A percentile compares a stretch with the other conserved stretches of the same genome.
Evolutionary conservation across 768 basidiomycete genomes (phyloP).

Genomic region (Pleurotus sapidus): DNA sequence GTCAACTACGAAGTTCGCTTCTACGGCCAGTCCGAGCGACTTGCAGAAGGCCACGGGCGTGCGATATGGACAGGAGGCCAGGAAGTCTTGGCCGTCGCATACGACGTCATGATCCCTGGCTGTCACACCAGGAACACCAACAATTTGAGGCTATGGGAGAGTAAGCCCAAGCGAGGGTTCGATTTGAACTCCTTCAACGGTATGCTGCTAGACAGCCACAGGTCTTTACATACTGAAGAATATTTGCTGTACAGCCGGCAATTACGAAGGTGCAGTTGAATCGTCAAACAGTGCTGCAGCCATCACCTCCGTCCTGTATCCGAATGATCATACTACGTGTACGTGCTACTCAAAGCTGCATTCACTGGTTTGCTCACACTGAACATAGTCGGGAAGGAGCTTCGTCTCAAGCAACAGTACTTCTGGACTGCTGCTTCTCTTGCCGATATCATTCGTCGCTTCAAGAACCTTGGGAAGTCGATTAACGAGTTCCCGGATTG

Average conservation of each 20-base stretch:
- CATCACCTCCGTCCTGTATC: slow-evolving; percentile 94
- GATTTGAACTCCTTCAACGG: slow-evolving; percentile 96
- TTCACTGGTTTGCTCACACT: background rate
- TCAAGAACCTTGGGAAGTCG: slow-evolving; percentile 84
- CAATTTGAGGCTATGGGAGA: slow-evolving; percentile 85
- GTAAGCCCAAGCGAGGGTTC: slow-evolving; percentile 85
- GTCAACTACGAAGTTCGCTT: slow-evolving; percentile 86
- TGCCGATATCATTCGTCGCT: slow-evolving; percentile 87
- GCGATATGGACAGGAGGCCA: slow-evolving; percentile 86
- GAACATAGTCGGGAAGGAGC: slow-evolving; percentile 73
- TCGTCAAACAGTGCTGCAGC: slow-evolving; percentile 88
- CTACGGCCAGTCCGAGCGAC: slow-evolving; percentile 78
- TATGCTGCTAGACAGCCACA: slow-evolving; percentile 21
- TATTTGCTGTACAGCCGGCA: slow-evolving; percentile 57
- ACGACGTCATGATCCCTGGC: slow-evolving; percentile 93
- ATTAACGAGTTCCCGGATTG: slow-evolving; percentile 82
- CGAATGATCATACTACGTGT: slow-evolving; percentile 77
- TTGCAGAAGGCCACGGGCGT: slow-evolving; percentile 54
- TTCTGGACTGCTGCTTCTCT: slow-evolving; percentile 91
- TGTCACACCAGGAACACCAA: slow-evolving; percentile 81
- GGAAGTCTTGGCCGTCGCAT: slow-evolving; percentile 90
- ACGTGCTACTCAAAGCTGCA: background rate
- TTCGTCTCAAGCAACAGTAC: slow-evolving; percentile 95
- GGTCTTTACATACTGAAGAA: background rate
- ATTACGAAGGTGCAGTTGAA: slow-evolving; percentile 89